Evolutionary conservation across 129 eudicot genomes (phyloP).

Genomic region (Dittrichia graveolens): DNA sequence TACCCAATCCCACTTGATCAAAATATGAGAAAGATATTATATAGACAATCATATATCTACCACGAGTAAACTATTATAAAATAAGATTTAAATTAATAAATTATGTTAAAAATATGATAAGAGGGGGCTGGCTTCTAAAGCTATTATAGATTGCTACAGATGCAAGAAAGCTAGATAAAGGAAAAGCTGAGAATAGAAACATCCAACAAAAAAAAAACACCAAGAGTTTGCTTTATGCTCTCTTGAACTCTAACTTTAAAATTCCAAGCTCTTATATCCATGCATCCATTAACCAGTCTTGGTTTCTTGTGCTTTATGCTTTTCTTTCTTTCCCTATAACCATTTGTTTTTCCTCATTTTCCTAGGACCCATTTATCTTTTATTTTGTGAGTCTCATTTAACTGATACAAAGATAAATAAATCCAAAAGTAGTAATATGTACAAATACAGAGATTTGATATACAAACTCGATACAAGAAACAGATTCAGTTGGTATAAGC

Average conservation of each 20-base stretch:
- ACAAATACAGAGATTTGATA: slow-evolving; percentile 5
- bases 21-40: no score
- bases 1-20: no score
- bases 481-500: slow-evolving; percentile 21
- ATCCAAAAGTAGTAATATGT: slow-evolving; percentile 19
- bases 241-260: slow-evolving; percentile 49
- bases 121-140: slow-evolving; percentile 36
- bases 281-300: slow-evolving; percentile 51
- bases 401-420: slow-evolving; percentile 11
- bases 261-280: slow-evolving; percentile 74
- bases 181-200: slow-evolving; percentile 49
- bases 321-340: slow-evolving; percentile 54
- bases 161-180: slow-evolving; percentile 76
- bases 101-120: not conserved
- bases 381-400: not conserved
- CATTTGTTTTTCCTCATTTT: slow-evolving; percentile 18
- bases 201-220: slow-evolving; percentile 27
- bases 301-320: slow-evolving; percentile 87
- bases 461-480: slow-evolving; percentile 28
- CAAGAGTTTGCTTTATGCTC: slow-evolving; percentile 62
- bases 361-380: slow-evolving; percentile 21
- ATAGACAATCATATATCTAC: no score
- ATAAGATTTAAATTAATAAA: no score
- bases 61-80: no score
- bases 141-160: slow-evolving; percentile 46